Conservation (phyloP, 306 rosid species). For the Trifolium subterraneum region DNA sequence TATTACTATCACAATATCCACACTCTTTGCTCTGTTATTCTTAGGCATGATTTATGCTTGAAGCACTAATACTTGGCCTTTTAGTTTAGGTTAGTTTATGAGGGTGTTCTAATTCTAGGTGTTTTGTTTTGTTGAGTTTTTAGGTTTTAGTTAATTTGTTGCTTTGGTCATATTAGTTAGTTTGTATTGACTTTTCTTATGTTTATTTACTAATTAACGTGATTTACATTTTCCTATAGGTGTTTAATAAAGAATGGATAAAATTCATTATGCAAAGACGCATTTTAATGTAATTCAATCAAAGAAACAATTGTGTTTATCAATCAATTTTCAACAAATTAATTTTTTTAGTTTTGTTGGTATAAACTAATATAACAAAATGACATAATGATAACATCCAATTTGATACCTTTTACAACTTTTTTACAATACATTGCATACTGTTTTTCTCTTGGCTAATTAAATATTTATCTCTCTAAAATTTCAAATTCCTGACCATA, state of each 20-base stretch:
- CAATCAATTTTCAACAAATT: neutral
- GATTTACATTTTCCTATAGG: neutral
- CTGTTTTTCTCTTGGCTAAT: no score
- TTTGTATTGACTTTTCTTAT: neutral
- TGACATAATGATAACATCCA: no score
- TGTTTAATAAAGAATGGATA: neutral
- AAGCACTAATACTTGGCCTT: constrained; percentile 17
- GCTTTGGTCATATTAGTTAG: neutral
- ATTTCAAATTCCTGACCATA: no score
- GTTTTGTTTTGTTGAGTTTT: neutral
- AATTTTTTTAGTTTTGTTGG: neutral
- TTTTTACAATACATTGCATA: no score
- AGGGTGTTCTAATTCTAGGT: constrained; percentile 12
- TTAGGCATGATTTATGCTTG: constrained; percentile 37
- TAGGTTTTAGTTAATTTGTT: constrained; percentile 7
- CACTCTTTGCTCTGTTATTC: constrained; percentile 34
- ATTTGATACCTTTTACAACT: no score
- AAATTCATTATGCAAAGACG: no score
- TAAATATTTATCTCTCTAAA: no score
- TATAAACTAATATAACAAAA: no score
- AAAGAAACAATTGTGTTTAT: no score
- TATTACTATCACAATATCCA: constrained; percentile 23
- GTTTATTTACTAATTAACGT: neutral
- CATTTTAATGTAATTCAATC: no score
- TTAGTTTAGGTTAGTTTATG: neutral